Base-by-base conservation (phyloP, 2,329 filamentous ascomycete species). In the Parafenestella ontariensis region DNA sequence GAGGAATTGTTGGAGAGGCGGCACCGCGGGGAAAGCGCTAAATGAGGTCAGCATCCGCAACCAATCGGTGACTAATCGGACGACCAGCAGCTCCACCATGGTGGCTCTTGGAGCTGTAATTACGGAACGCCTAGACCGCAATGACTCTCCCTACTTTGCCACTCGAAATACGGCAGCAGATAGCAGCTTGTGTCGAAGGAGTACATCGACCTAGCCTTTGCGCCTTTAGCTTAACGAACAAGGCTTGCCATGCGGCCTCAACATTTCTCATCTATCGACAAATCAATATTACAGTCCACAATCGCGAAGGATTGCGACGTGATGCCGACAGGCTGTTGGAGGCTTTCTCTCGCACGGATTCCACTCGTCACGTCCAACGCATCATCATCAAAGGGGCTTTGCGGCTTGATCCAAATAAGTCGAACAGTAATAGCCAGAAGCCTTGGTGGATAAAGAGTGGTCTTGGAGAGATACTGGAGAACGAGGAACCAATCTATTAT, bases 321-420 rank as follows among this genome's bases (percentile, higher is more conserved):
- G 53, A 61, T 20, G 43, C 49, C n/a, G 34, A 54, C 39, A 49
- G 43, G 34, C 58, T 66, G 44, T 3, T 61, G 23, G 34, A 59
- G 34, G 46, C 49, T 52, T 55, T 66, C 26, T 54, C 37, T 18
- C 55, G 53, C 55, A 44, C 54, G 15, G 57, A 59, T 45, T 59
- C 56, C 36, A 42, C 55, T 37, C 59, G 52, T 34, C 52, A 66
- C 48, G 53, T 66, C 41, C 53, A 51, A 48, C 24, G 54, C 40
- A 53, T 66, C 18, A 52, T n/a, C n/a, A 49, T 66, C 31, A 60
- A 58, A 53, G 63, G 61, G n/a, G 51, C 47, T 39, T 29, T 62
- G 47, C 50, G 39, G 24, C 44, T 52, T 34, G 10, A 10, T 10
- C 5, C 5, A 5, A 28, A 28, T 6, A 28, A 28, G 26, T 6